Conservation (phyloP, 2,329 filamentous ascomycete genomes). For the Pleoardoris graminearum region DNA sequence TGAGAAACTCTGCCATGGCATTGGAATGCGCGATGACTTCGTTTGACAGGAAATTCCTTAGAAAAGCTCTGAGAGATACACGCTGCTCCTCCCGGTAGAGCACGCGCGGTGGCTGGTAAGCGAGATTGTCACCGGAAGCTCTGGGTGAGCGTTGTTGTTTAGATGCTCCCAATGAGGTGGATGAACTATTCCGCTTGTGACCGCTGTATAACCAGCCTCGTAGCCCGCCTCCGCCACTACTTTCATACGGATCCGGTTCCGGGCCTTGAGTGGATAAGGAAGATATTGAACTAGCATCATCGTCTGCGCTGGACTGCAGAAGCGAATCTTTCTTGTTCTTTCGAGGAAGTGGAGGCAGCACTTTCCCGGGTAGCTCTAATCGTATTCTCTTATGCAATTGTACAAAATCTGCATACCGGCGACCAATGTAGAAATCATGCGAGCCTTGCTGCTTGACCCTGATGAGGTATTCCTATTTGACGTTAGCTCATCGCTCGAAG, state of each 20-base stretch:
- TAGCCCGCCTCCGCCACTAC: conserved; percentile 43
- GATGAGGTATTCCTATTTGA: conserved; percentile 77
- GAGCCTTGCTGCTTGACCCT: conserved; percentile 79
- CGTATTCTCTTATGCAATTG: conserved; percentile 78
- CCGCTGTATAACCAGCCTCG: conserved; percentile 49
- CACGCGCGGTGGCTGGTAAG: conserved; percentile 53
- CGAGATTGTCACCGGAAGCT: conserved; percentile 36
- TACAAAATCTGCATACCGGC: conserved; percentile 86
- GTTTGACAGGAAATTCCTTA: conserved; percentile 85
- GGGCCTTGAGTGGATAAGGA: conserved; percentile 73
- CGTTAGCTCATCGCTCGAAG: conserved; percentile 7
- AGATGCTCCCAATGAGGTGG: conserved; percentile 39
- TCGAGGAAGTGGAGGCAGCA: conserved; percentile 81
- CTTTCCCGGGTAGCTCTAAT: conserved; percentile 85
- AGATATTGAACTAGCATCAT: conserved; percentile 78
- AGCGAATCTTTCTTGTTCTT: conserved; percentile 86
- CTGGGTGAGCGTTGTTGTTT: conserved; percentile 32
- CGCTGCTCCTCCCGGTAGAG: conserved; percentile 88
- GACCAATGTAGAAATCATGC: conserved; percentile 76
- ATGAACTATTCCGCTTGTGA: conserved; percentile 49
- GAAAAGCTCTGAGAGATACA: conserved; percentile 85
- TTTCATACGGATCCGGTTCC: conserved; percentile 43
- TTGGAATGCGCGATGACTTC: conserved; percentile 80
- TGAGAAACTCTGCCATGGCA: conserved; percentile 83
- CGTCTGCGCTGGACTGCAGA: conserved; percentile 60